Evolutionary conservation across 2,329 filamentous ascomycete species (phyloP).

Genomic region (Colletotrichum gloeosporioides): DNA sequence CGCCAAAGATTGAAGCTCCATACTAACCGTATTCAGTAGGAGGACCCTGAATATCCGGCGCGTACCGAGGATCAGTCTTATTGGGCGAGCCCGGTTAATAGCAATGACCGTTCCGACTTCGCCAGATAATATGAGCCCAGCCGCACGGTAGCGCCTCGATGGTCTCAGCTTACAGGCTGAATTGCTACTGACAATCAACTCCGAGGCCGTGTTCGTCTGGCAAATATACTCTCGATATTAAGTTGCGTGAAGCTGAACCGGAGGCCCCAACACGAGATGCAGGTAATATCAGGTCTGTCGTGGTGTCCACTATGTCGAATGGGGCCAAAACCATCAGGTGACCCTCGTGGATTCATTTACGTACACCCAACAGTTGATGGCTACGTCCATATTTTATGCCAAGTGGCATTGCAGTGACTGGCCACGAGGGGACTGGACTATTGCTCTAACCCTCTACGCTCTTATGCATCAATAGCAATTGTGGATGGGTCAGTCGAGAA

Average conservation of each 20-base stretch:
- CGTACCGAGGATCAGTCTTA: not conserved
- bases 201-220: not conserved
- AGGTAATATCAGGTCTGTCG: not conserved
- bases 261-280: not conserved
- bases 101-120: not conserved
- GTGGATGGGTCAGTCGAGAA: not conserved
- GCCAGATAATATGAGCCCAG: not conserved
- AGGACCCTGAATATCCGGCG: constrained; percentile 1
- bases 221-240: not conserved
- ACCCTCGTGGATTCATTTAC: not conserved
- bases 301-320: not conserved
- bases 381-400: not conserved
- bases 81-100: not conserved
- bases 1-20: not conserved
- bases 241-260: not conserved
- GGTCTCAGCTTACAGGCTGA: not conserved
- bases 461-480: not conserved
- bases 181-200: not conserved
- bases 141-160: not conserved
- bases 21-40: not conserved
- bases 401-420: not conserved
- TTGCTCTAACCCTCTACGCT: not conserved
- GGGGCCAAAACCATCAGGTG: not conserved
- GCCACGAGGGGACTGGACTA: not conserved
- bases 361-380: not conserved